A percentile compares a stretch with the other conserved stretches of the same genome.
Conservation (phyloP, 495 filamentous ascomycete species). For the Cryomyces minteri region DNA sequence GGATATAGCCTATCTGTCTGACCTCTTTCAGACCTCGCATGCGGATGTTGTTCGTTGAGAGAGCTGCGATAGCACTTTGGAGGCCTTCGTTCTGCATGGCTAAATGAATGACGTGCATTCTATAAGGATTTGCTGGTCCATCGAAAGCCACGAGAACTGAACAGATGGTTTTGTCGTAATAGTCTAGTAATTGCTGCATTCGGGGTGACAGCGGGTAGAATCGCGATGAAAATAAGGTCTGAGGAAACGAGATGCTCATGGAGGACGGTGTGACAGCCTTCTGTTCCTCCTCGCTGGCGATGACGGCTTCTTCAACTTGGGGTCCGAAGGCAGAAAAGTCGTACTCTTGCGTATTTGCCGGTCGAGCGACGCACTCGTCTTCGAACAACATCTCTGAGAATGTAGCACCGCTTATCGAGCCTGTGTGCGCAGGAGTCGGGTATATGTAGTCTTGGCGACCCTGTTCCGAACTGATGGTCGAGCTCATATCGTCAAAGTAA, state of each 20-base stretch:
- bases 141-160: conserved; percentile 86
- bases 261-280: no score
- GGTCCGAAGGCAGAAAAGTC: not conserved
- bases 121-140: conserved; percentile 64
- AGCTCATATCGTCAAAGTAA: conserved; percentile 14
- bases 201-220: conserved; percentile 27
- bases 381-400: no score
- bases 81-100: conserved; percentile 63
- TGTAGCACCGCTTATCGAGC: no score
- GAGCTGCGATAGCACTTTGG: conserved; percentile 80
- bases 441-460: conserved; percentile 4
- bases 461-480: conserved; percentile 19
- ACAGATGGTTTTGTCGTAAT: conserved; percentile 79
- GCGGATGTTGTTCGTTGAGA: conserved; percentile 66
- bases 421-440: no score
- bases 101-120: conserved; percentile 64
- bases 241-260: conserved; percentile 10
- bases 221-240: conserved; percentile 6
- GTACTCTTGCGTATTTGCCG: not conserved
- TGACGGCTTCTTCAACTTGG: not conserved
- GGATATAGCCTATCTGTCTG: conserved; percentile 8
- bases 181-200: conserved; percentile 44
- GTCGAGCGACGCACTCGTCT: no score
- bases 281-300: no score
- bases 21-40: conserved; percentile 15